phyloP scores from a whole-genome alignment of 1,284 basidiomycete species.

The Cutaneotrichosporon mucoides region DNA sequence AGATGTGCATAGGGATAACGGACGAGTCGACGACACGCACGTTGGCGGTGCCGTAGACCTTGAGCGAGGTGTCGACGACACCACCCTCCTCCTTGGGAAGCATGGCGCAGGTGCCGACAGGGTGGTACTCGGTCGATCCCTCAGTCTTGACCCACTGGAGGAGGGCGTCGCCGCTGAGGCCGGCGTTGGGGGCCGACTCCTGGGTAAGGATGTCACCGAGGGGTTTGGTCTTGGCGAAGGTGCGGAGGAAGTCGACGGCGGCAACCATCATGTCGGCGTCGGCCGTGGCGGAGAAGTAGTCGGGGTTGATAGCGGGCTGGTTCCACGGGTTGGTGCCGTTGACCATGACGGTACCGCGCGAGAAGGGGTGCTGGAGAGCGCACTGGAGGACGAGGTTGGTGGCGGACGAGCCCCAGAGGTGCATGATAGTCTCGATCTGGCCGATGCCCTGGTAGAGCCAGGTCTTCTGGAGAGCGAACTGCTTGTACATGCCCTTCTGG shows the following conservation, averaged over 20 bases:
- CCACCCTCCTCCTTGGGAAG: slow-evolving; percentile 60
- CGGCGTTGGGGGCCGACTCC: slow-evolving; percentile 27
- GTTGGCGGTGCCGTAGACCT: slow-evolving; percentile 60
- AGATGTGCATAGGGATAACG: slow-evolving; percentile 51
- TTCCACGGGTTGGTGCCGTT: slow-evolving; percentile 57
- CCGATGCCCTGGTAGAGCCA: slow-evolving; percentile 37
- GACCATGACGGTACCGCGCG: slow-evolving; percentile 52
- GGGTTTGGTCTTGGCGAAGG: slow-evolving; percentile 33
- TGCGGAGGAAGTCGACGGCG: slow-evolving; percentile 36
- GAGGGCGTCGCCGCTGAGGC: slow-evolving; percentile 31
- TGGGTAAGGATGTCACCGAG: slow-evolving; percentile 29
- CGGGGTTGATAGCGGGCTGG: slow-evolving; percentile 60
- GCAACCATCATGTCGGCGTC: slow-evolving; percentile 39
- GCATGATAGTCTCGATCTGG: slow-evolving; percentile 47
- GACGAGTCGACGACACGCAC: slow-evolving; percentile 51
- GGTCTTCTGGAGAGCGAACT: slow-evolving; percentile 37
- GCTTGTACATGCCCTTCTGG: slow-evolving; percentile 35
- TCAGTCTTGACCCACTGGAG: slow-evolving; percentile 35
- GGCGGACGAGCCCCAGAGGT: slow-evolving; percentile 32
- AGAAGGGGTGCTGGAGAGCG: slow-evolving; percentile 49
- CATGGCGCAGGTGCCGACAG: slow-evolving; percentile 63
- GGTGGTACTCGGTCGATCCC: slow-evolving; percentile 55
- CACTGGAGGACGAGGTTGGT: slow-evolving; percentile 30
- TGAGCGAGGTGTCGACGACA: slow-evolving; percentile 61
- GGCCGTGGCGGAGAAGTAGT: slow-evolving; percentile 54